Evolutionary conservation across 176 grass and related monocot species (phyloP), one percentile per base, ranked within the genome.

Genomic region (Otatea glauca): DNA sequence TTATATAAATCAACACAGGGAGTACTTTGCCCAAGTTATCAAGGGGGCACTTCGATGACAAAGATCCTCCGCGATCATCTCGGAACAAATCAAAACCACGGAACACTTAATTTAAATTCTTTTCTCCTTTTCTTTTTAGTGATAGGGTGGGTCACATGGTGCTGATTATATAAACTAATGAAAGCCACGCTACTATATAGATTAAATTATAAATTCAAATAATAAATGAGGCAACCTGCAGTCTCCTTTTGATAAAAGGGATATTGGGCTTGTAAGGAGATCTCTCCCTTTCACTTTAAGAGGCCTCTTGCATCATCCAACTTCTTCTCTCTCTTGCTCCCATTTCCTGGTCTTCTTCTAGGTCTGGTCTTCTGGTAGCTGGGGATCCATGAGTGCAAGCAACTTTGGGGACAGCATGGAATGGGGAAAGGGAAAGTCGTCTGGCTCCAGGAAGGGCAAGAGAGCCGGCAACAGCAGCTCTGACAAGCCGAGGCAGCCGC

Each of bases 221-320:
- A 79, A 84, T 75, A 39, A 68, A 63, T 44, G 17, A 37, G 25
- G 44, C 50, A 80, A 83, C 69, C 72, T 20, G 66, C 79, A 86
- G 81, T 84, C 75, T n/a, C 61, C 68, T 80, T 79, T 89, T 62
- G 75, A 84, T 80, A 80, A 81, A 76, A 29, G 37, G 20, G 80
- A 17, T 84, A 84, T 50, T 75, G 80, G 39, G 68, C 51, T 61
- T 70, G 80, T 68, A 84, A 80, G 90, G 87, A 58, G 71, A 86
- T 92, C 74, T 85, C 75, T 90, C 88, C 72, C 90, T 94, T 92
- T 92, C 88, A 86, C 87, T 90, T 90, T 92, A 88, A 88, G 83
- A 90, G 81, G 77, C 87, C 74, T 68, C 65, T 83, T 44, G 24
- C 83, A 83, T 76, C 83, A 82, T 41, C 74, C 78, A 62, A 68